Conservation (phyloP, 2,329 filamentous ascomycete genomes). For the Alternaria gansuensis region DNA sequence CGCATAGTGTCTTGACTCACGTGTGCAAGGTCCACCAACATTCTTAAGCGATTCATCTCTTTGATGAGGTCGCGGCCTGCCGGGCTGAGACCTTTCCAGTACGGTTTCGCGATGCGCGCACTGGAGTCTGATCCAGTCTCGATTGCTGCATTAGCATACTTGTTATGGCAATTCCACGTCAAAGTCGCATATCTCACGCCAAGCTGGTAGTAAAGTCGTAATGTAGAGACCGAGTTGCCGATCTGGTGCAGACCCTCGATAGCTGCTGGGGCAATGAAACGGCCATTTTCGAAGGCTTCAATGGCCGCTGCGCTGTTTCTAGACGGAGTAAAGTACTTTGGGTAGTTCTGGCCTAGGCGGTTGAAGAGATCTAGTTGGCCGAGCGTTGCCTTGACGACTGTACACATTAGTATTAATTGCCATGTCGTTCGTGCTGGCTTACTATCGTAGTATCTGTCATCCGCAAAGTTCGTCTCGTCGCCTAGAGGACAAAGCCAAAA, state of each 20-base stretch:
- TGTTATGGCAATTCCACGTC: conserved; percentile 93
- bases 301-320: conserved; percentile 69
- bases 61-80: conserved; percentile 73
- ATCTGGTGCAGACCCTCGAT: conserved; percentile 84
- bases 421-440: conserved; percentile 39
- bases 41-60: conserved; percentile 94
- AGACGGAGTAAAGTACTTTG: conserved; percentile 72
- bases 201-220: conserved; percentile 77
- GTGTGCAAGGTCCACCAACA: conserved; percentile 92
- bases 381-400: conserved; percentile 72
- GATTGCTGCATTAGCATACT: conserved; percentile 84
- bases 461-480: conserved; percentile 76
- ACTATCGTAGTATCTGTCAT: conserved; percentile 75
- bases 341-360: conserved; percentile 70
- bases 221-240: conserved; percentile 79
- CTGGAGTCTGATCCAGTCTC: conserved; percentile 58
- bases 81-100: conserved; percentile 76
- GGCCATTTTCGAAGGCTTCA: conserved; percentile 57
- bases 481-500: conserved; percentile 75
- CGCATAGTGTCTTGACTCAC: conserved; percentile 82
- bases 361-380: conserved; percentile 78
- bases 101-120: conserved; percentile 59
- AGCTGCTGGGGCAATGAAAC: conserved; percentile 48
- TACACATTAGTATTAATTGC: conserved; percentile 18
- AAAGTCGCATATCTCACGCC: conserved; percentile 89